A percentile compares a stretch with the other conserved stretches of the same genome.
Evolutionary conservation across 2,329 filamentous ascomycete species (phyloP).

Genomic region (Colletotrichum navitas): DNA sequence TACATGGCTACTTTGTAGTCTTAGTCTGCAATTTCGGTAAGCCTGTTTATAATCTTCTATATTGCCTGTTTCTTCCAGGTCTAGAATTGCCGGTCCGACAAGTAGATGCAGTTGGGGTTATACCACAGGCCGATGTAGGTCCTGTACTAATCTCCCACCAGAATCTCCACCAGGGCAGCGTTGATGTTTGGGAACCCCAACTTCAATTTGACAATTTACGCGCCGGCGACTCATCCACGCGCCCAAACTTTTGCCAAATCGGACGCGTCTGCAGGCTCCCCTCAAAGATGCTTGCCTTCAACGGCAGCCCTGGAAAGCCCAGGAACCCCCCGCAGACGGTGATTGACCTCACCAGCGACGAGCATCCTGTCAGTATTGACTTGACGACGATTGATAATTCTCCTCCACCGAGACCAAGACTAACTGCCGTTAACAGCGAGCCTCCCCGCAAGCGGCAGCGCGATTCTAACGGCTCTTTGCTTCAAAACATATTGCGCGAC

Average conservation of each 20-base stretch:
- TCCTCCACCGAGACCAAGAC: slow-evolving; percentile 29
- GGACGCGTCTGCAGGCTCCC: slow-evolving; percentile 1
- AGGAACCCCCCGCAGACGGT: not conserved
- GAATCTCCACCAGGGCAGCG: no score
- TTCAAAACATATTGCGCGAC: slow-evolving; percentile 27
- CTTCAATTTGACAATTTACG: not conserved
- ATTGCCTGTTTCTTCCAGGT: no score
- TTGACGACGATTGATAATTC: slow-evolving; percentile 44
- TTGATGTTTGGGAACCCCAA: no score
- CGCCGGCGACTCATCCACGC: slow-evolving; percentile 2
- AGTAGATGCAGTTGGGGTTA: no score
- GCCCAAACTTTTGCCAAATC: not conserved
- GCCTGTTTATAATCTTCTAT: no score
- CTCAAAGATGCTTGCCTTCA: not conserved
- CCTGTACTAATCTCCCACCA: no score
- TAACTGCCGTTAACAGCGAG: slow-evolving; percentile 30
- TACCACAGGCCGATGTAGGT: no score
- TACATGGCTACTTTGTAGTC: no score
- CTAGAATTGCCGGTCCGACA: no score
- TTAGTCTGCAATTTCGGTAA: no score
- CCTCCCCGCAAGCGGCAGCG: slow-evolving; percentile 51
- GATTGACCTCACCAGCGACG: not conserved
- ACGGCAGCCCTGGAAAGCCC: not conserved
- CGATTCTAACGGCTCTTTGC: slow-evolving; percentile 42
- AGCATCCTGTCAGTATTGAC: slow-evolving; percentile 44